phyloP scores from a whole-genome alignment of 2,329 filamentous ascomycete genomes.

The Stagonosporopsis vannaccii region DNA sequence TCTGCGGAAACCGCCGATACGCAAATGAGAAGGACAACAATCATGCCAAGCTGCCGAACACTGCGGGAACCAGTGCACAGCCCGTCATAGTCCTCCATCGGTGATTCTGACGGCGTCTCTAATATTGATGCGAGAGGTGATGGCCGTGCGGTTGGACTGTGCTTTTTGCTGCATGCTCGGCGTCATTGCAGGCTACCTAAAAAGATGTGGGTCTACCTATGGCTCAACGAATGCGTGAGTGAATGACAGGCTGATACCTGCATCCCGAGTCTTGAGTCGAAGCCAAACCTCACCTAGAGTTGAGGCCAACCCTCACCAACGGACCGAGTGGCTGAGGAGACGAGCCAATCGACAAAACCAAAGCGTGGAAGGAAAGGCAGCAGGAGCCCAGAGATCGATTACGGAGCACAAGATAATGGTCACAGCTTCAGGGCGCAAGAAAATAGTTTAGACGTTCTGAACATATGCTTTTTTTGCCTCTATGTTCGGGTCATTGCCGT shows the following conservation, averaged over 20 bases:
- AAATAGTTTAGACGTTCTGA: conserved; percentile 30
- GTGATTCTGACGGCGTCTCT: conserved; percentile 5
- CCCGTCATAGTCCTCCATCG: background rate
- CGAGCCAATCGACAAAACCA: background rate
- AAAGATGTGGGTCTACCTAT: background rate
- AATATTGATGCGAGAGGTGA: background rate
- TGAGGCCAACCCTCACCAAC: too few relatives aligned
- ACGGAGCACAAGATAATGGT: background rate
- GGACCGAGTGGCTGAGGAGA: background rate
- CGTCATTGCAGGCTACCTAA: background rate
- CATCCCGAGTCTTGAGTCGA: background rate
- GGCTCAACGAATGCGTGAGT: background rate
- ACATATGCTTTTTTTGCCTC: conserved; percentile 40
- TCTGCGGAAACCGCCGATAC: background rate
- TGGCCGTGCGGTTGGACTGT: background rate
- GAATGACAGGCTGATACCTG: background rate
- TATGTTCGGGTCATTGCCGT: conserved; percentile 34
- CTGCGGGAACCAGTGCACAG: conserved; percentile 5
- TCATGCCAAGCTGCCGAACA: conserved; percentile 5
- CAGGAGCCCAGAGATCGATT: background rate
- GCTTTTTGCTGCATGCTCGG: background rate
- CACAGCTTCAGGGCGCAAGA: background rate
- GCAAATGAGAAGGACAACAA: background rate
- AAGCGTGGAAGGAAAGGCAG: background rate
- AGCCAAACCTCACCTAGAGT: background rate